Conservation (phyloP, 441 rosid genomes). For the Melianthus villosus region DNA sequence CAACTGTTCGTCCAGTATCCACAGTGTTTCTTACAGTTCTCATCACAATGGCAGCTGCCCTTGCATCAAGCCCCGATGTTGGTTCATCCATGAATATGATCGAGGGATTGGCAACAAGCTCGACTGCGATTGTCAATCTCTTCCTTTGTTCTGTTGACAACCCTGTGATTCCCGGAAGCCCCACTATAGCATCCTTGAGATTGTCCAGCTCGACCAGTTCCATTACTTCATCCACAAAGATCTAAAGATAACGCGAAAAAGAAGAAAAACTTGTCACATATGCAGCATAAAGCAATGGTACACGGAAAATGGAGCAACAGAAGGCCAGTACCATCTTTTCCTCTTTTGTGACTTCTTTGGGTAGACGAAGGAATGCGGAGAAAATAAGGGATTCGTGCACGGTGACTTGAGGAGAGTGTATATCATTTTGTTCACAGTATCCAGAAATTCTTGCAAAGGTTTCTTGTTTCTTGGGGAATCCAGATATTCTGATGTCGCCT, state of each 20-base stretch:
- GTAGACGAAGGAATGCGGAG: conserved; percentile 81
- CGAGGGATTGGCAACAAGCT: conserved; percentile 60
- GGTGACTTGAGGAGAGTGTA: conserved; percentile 88
- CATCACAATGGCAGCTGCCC: conserved; percentile 75
- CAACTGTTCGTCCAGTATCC: conserved; percentile 61
- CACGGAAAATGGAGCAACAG: no score
- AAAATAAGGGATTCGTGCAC: conserved; percentile 61
- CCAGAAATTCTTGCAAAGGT: conserved; percentile 96
- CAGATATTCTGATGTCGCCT: conserved; percentile 67
- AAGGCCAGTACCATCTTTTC: conserved; percentile 78
- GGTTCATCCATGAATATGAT: conserved; percentile 80
- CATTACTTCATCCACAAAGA: conserved; percentile 59
- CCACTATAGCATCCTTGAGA: conserved; percentile 46
- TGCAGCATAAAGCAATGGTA: no score
- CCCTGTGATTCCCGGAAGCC: conserved; percentile 52
- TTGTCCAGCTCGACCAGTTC: conserved; percentile 41
- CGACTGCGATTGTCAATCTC: conserved; percentile 61
- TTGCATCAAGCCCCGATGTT: conserved; percentile 65
- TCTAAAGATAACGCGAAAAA: conserved; percentile 16
- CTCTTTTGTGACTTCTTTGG: conserved; percentile 45
- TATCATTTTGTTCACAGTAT: conserved; percentile 81
- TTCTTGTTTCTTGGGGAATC: conserved; percentile 71
- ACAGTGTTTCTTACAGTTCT: conserved; percentile 64
- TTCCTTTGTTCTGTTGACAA: conserved; percentile 62
- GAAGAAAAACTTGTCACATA: neutral